phyloP scores from a whole-genome alignment of 1,284 basidiomycete species.

The Leccinum pallidistipes region DNA sequence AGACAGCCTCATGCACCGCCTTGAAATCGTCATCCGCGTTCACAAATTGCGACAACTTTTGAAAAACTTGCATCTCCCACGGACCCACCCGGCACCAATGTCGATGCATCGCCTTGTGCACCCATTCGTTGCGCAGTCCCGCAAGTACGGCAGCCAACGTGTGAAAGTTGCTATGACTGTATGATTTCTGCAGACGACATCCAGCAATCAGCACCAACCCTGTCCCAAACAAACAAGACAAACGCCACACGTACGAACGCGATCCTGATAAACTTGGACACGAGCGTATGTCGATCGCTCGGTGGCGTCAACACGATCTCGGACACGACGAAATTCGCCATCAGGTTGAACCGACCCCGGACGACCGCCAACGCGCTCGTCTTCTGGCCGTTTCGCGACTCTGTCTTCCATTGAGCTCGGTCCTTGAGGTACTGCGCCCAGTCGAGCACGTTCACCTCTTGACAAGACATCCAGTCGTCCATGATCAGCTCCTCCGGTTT shows the following conservation, averaged over 20 bases:
- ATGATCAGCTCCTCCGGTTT: constrained; percentile 83
- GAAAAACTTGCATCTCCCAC: constrained; percentile 77
- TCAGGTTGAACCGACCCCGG: constrained; percentile 86
- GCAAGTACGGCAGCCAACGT: constrained; percentile 81
- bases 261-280: constrained; percentile 82
- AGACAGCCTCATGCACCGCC: constrained; percentile 66
- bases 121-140: constrained; percentile 74
- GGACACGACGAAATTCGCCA: constrained; percentile 80
- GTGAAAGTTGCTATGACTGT: constrained; percentile 77
- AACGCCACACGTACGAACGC: constrained; percentile 69
- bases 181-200: constrained; percentile 71
- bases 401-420: constrained; percentile 66
- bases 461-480: constrained; percentile 62
- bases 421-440: constrained; percentile 85
- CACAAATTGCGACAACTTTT: constrained; percentile 73
- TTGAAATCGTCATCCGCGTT: constrained; percentile 73
- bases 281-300: constrained; percentile 63
- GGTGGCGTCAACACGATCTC: constrained; percentile 75
- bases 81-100: constrained; percentile 68
- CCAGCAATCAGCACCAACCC: constrained; percentile 6
- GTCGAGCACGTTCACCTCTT: constrained; percentile 75
- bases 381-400: constrained; percentile 55
- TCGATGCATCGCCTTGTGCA: constrained; percentile 65
- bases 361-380: constrained; percentile 74
- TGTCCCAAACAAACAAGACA: background rate